Base-by-base conservation (phyloP, 208 protist genomes). In the Blastocrithidia nonstop region DNA sequence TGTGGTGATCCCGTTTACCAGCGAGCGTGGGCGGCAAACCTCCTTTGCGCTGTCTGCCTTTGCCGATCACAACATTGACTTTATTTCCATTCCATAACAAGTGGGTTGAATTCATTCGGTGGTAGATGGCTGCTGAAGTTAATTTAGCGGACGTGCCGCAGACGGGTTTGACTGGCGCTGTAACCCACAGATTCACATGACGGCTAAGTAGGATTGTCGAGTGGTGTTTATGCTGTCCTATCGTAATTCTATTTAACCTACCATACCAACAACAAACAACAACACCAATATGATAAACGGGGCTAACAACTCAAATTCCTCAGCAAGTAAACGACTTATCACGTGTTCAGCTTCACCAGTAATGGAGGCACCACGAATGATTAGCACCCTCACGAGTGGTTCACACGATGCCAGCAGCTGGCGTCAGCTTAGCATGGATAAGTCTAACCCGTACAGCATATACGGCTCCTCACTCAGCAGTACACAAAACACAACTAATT, bases 161-260 rank as follows among this genome's bases (percentile, higher is more conserved):
- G 77, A 88, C 28, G 61, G 46, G 52, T 88, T 88, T 42, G 84
- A 93, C 54, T 93, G 84, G 84, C 79, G 84, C 45, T 88, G 80
- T 70, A 88, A 87, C 60, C 66, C 79, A 29, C 84, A 93, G 53
- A 68, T 89, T 16, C 55, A 38, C 42, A 28, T 93, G 22, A 49
- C 47, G 23, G 63, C 80, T 2, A 60, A 53, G 23, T 79, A 86
- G 8, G 65, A 69, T 29, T 86, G 78, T 45, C 78, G 76, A 25
- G 69, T 81, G 1, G 74, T 86, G 8, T 85, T 89, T 47, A 78
- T 90, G 5, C 57, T 93, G 13, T 93, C 84, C 13, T 93, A 93
- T 54, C 65, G 70, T 20, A 81, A 66, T 4, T 53, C 88, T 15
- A 79, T n/a, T n/a, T 89, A 54, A 45, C 70, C 36, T 65, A 88